phyloP scores from a whole-genome alignment of 2,329 filamentous ascomycete species.

The Aspergillus novofumigatus region DNA sequence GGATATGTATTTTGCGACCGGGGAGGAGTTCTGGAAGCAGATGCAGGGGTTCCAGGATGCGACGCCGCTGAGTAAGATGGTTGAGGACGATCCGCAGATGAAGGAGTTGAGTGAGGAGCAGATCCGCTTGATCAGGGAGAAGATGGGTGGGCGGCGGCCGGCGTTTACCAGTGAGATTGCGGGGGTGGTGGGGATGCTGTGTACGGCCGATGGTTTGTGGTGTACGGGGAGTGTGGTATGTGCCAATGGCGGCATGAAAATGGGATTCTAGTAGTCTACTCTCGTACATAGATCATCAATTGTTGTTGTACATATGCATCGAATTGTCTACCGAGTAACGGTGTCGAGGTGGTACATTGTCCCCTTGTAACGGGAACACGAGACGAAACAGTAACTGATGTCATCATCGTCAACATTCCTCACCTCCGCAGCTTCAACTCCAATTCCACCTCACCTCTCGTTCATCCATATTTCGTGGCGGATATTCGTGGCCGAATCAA shows the following conservation, averaged over 20 bases:
- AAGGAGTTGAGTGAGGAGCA: conserved; percentile 58
- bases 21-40: conserved; percentile 53
- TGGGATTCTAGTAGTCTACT: conserved; percentile 26
- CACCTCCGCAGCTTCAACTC: background rate
- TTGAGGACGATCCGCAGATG: conserved; percentile 55
- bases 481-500: background rate
- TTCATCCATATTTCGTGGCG: background rate
- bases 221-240: conserved; percentile 75
- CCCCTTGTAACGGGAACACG: no score
- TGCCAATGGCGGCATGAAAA: conserved; percentile 73
- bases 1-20: conserved; percentile 61
- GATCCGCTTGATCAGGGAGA: conserved; percentile 57
- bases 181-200: conserved; percentile 72
- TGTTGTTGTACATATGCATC: background rate
- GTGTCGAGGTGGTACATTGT: no score
- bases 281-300: background rate
- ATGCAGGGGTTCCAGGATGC: conserved; percentile 59
- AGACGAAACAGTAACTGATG: background rate
- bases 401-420: background rate
- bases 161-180: conserved; percentile 69
- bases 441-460: background rate
- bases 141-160: conserved; percentile 54
- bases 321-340: no score
- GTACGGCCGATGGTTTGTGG: conserved; percentile 67
- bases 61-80: conserved; percentile 61